A percentile compares a stretch with the other conserved stretches of the same genome.
Conservation (phyloP, 345 rosid species). For the Citrus inodora region DNA sequence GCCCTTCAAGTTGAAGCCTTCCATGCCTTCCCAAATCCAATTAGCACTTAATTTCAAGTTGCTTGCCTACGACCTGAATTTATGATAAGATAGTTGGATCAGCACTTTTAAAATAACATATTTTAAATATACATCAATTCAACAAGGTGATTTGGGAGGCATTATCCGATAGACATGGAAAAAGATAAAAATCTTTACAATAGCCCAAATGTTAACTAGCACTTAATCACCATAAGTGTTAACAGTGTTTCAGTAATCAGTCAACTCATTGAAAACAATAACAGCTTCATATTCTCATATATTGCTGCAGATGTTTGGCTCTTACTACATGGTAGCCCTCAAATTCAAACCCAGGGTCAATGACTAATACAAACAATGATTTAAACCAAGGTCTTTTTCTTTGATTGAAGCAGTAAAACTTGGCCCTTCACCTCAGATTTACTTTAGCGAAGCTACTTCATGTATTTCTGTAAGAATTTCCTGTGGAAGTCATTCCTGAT, state of each 20-base stretch:
- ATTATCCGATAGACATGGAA: background rate
- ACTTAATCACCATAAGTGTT: background rate
- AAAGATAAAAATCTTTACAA: background rate
- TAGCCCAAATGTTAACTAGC: background rate
- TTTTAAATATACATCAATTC: background rate
- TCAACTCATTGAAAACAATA: background rate
- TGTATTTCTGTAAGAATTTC: constrained; percentile 88
- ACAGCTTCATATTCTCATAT: background rate
- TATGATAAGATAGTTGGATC: no score
- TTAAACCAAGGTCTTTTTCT: background rate
- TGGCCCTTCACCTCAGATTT: background rate
- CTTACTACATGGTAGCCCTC: background rate
- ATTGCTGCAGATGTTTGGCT: background rate
- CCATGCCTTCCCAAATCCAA: no score
- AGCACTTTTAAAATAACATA: background rate
- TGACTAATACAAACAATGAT: constrained; percentile 4
- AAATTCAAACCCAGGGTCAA: constrained; percentile 5
- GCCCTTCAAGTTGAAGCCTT: background rate
- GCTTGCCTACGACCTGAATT: background rate
- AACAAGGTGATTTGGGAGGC: background rate
- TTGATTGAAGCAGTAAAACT: no score
- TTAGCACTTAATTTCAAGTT: background rate
- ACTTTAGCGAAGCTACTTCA: constrained; percentile 49
- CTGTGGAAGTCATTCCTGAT: constrained; percentile 93
- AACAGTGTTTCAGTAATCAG: background rate